Base-by-base conservation (phyloP, 2,329 filamentous ascomycete genomes). In the Fusarium sp. region DNA sequence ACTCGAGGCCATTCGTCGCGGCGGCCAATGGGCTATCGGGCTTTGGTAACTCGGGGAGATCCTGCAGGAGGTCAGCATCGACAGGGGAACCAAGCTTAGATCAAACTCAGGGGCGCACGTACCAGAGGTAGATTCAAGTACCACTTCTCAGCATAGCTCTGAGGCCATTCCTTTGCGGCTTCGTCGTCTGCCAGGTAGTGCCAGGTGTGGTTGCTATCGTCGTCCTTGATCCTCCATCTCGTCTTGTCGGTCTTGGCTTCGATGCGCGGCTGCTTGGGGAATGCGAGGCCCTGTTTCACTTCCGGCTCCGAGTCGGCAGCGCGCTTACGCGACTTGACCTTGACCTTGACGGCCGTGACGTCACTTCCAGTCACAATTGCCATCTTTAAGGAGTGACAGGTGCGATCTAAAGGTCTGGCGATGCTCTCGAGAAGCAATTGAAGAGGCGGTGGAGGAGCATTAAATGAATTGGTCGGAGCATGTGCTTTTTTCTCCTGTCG, bases 161-260 rank as follows among this genome's bases (percentile, higher is more conserved):
- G 95, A 6, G 96, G 95, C 95, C 96, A 98, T 66, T 90, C 85
- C 76, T 93, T 86, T 9, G 88, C 84, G 65, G 94, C 91, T 68
- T 94, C 88, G 27, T 91, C 88, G 63, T 97, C 92, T 11, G 90
- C 90, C 4, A 99, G 86, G 80, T 98, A 99, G 79, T 97, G 94
- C 97, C 97, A 99, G 60, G 94, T 98, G 78, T 98, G 95, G 65
- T 94, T 89, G 58, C 97, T 96, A 61, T 90, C 89, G 69, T 97
- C 94, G 79, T 97, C 93, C 70, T 91, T 89, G 81, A 98, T 85
- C 71, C 97, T 90, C 97, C 97, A 99, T 82, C 93, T 88, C 9
- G 90, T 89, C 74, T 90, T 90, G 83, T 99, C 96, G 6, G 95
- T 98, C 79, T 89, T 90, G 43, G 87, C 84, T 54, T 83, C 84